Conservation (phyloP, 257 asterid species). For the Primulina tabacum region DNA sequence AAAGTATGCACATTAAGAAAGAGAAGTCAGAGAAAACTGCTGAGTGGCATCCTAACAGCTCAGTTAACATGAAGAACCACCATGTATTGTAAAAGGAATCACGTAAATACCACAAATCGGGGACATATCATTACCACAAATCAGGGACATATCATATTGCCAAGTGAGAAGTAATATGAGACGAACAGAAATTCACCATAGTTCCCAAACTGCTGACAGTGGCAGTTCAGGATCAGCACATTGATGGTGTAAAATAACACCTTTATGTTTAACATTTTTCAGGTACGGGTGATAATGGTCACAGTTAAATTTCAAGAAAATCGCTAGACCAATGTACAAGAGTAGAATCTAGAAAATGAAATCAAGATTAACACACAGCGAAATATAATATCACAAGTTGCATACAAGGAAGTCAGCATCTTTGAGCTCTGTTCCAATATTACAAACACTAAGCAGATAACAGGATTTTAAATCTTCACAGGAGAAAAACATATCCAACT, state of each 20-base stretch:
- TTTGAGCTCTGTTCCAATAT: background rate
- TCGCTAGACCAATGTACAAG: background rate
- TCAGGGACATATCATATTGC: background rate
- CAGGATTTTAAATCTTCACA: background rate
- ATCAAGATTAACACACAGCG: background rate
- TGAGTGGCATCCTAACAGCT: background rate
- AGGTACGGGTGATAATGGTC: background rate
- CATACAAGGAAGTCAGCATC: background rate
- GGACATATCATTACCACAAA: slow-evolving; percentile 4
- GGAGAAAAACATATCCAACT: background rate
- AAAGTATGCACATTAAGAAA: slow-evolving; percentile 23
- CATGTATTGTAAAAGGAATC: background rate
- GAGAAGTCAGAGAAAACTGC: slow-evolving; percentile 12
- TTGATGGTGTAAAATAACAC: background rate
- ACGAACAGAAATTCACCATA: background rate
- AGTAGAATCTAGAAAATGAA: background rate
- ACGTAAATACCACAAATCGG: slow-evolving; percentile 2
- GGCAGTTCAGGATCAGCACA: background rate
- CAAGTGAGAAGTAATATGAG: slow-evolving; percentile 1
- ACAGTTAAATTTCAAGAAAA: background rate
- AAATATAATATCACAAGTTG: background rate
- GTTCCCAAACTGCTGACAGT: background rate
- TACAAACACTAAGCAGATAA: background rate
- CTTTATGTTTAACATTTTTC: background rate
- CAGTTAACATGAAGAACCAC: background rate